phyloP scores from a whole-genome alignment of 2,329 filamentous ascomycete genomes.

The Colletotrichum sp. region DNA sequence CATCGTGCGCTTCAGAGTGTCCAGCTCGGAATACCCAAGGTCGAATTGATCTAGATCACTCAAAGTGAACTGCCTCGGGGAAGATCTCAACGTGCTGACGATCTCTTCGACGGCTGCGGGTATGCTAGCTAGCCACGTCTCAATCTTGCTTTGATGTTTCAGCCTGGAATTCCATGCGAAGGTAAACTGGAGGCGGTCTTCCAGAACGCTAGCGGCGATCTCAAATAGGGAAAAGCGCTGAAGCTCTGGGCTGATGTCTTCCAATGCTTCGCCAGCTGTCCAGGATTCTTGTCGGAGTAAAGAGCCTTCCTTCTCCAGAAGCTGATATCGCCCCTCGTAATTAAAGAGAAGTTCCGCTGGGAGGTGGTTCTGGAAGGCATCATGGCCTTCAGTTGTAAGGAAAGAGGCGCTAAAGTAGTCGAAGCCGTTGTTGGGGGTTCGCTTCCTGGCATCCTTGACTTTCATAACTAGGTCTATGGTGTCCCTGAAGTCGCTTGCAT shows the following conservation, averaged over 20 bases:
- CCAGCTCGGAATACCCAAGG: not conserved
- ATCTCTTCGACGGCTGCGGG: not conserved
- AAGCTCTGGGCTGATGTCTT: not conserved
- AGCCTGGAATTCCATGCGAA: not conserved
- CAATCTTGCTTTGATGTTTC: not conserved
- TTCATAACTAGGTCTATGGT: slow-evolving; percentile 23
- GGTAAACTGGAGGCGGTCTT: not conserved
- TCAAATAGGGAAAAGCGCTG: not conserved
- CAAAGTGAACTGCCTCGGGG: not conserved
- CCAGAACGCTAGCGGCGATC: not conserved
- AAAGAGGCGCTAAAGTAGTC: not conserved
- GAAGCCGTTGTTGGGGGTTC: slow-evolving; percentile 1
- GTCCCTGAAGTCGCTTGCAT: not conserved
- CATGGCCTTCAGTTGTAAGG: not conserved
- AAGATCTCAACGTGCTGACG: not conserved
- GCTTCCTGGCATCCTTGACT: slow-evolving; percentile 25
- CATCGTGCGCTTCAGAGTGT: not conserved
- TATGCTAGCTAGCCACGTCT: not conserved
- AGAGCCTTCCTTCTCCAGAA: slow-evolving; percentile 43
- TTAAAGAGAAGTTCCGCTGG: slow-evolving; percentile 54
- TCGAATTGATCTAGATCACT: not conserved
- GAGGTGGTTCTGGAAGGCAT: slow-evolving; percentile 27
- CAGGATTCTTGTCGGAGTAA: not conserved
- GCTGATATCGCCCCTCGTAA: slow-evolving; percentile 50
- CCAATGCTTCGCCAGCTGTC: not conserved